phyloP scores from a whole-genome alignment of 1,284 basidiomycete species.

The Ceratobasidium sp. region DNA sequence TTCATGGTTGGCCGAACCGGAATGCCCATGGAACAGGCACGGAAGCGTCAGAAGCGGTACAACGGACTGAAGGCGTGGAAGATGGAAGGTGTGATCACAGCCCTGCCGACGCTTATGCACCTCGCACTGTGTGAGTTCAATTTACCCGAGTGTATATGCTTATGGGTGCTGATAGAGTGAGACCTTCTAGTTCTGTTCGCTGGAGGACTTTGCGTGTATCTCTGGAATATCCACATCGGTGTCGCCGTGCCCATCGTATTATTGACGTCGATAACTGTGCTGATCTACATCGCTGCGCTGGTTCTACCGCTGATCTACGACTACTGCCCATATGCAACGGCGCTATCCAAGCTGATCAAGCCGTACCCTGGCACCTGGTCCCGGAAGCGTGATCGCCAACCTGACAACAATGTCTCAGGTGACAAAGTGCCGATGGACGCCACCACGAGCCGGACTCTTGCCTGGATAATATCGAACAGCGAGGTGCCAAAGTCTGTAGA shows the following conservation, averaged over 20 bases:
- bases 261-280: not conserved
- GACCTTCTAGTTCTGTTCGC: not conserved
- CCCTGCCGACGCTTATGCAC: slow-evolving; percentile 3
- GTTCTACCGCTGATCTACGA: not conserved
- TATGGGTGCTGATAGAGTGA: too few relatives aligned
- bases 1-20: slow-evolving; percentile 12
- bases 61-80: slow-evolving; percentile 3
- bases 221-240: not conserved
- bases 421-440: slow-evolving; percentile 3
- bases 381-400: too few relatives aligned
- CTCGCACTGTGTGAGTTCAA: not conserved
- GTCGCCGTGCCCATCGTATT: not conserved
- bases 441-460: slow-evolving; percentile 7
- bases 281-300: not conserved
- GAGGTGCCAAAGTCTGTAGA: not conserved
- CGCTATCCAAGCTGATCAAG: not conserved
- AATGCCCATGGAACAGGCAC: not conserved
- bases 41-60: slow-evolving; percentile 3
- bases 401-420: too few relatives aligned
- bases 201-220: not conserved
- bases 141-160: too few relatives aligned
- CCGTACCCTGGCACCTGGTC: not conserved
- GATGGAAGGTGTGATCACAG: not conserved
- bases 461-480: slow-evolving; percentile 3
- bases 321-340: not conserved